phyloP scores from a whole-genome alignment of 495 filamentous ascomycete genomes.

The Penicillium lividum region DNA sequence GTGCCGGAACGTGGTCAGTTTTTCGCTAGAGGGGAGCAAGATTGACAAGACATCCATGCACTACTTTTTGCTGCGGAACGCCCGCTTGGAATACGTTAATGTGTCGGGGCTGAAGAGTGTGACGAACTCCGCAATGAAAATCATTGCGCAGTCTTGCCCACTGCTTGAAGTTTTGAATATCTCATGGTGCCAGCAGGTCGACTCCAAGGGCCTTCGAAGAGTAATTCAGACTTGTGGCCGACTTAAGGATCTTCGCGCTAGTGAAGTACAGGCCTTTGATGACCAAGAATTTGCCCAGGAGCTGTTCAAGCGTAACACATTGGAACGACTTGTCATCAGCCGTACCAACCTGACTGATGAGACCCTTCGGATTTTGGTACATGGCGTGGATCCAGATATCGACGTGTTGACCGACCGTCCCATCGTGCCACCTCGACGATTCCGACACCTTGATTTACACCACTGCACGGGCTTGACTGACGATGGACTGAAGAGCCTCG shows the following conservation, averaged over 20 bases:
- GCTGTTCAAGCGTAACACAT: slow-evolving; percentile 75
- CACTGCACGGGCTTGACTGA: slow-evolving; percentile 74
- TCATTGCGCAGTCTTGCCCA: slow-evolving; percentile 81
- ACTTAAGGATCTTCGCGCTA: slow-evolving; percentile 77
- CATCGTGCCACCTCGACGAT: slow-evolving; percentile 72
- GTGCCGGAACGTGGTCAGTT: slow-evolving; percentile 83
- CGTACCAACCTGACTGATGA: slow-evolving; percentile 76
- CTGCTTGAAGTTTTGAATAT: slow-evolving; percentile 81
- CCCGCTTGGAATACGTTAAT: slow-evolving; percentile 76
- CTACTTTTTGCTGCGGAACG: slow-evolving; percentile 75
- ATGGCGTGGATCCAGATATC: slow-evolving; percentile 70
- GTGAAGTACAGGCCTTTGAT: slow-evolving; percentile 79
- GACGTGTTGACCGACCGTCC: slow-evolving; percentile 76
- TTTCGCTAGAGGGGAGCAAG: slow-evolving; percentile 83
- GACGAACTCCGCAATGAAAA: slow-evolving; percentile 82
- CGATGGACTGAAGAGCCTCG: slow-evolving; percentile 63
- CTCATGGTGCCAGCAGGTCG: slow-evolving; percentile 86
- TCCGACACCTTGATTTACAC: slow-evolving; percentile 84
- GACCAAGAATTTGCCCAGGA: slow-evolving; percentile 66
- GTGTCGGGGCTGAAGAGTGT: slow-evolving; percentile 77
- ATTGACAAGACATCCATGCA: slow-evolving; percentile 81
- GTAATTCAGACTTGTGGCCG: slow-evolving; percentile 71
- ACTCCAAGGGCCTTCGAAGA: slow-evolving; percentile 74
- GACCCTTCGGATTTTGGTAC: slow-evolving; percentile 67
- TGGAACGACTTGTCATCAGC: slow-evolving; percentile 78